These are phyloP conservation scores for Lactarius psammicola DNA, from an alignment of 768 basidiomycete species.

Conservation along the genomic window DNA sequence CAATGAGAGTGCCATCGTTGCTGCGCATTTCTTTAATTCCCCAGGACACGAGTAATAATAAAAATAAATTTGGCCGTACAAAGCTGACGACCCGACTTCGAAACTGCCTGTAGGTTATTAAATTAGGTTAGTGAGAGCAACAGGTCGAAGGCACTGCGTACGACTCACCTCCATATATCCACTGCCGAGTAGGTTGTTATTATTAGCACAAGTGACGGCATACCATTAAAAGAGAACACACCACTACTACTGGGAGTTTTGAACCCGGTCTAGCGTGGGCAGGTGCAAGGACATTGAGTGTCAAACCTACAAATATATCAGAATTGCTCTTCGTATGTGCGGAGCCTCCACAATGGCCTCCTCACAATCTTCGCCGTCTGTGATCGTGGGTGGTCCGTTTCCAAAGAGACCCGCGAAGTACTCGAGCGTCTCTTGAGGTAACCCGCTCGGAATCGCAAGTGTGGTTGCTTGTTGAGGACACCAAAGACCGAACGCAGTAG, in stretches of 20 bases:
- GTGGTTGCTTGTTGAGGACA: conserved; percentile 31
- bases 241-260: conserved; percentile 32
- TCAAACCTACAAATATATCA: conserved; percentile 25
- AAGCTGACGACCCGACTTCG: not conserved
- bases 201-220: not conserved
- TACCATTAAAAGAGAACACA: conserved; percentile 8
- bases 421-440: not conserved
- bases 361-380: conserved; percentile 29
- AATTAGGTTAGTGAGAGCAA: not conserved
- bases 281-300: conserved; percentile 30
- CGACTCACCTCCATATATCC: conserved; percentile 30
- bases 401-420: not conserved
- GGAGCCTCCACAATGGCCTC: not conserved
- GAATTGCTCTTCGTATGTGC: not conserved
- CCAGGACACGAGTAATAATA: too few species aligned
- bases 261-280: not conserved
- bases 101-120: not conserved
- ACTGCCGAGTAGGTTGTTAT: conserved; percentile 14
- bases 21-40: not conserved
- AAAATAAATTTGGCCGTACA: not conserved
- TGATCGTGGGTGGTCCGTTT: not conserved
- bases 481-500: conserved; percentile 27
- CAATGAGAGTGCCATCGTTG: conserved; percentile 20
- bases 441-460: not conserved
- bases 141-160: not conserved